Evolutionary conservation across 179 eudicot genomes (phyloP).

Genomic region (Corrigiola litoralis): DNA sequence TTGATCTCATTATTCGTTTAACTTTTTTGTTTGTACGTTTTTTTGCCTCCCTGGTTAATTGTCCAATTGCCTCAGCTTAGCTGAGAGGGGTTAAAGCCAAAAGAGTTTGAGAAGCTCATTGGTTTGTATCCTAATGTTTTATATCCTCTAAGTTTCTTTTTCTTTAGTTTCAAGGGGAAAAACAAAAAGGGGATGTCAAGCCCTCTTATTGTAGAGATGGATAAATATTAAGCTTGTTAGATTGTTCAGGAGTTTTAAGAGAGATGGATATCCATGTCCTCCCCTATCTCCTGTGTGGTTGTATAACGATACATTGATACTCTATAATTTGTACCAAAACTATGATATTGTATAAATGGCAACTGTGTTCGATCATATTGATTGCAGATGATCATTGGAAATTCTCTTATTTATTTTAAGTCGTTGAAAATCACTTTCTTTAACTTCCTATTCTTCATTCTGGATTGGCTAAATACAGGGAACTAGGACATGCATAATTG

Average conservation of each 20-base stretch:
- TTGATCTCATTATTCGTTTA: slow-evolving; percentile 7
- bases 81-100: slow-evolving; percentile 28
- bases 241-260: slow-evolving; percentile 22
- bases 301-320: no score
- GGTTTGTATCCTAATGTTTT: slow-evolving; percentile 4
- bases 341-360: background rate
- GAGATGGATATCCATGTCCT: slow-evolving; percentile 39
- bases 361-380: slow-evolving; percentile 5
- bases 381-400: slow-evolving; percentile 1
- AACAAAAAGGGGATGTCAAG: slow-evolving; percentile 7
- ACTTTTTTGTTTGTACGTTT: background rate
- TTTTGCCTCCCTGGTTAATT: background rate
- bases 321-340: background rate
- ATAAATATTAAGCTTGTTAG: slow-evolving; percentile 1
- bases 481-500: no score
- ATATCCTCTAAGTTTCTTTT: background rate
- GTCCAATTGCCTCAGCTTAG: slow-evolving; percentile 11
- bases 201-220: background rate
- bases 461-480: background rate
- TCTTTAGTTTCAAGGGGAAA: background rate
- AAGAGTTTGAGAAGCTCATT: slow-evolving; percentile 6
- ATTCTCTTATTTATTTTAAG: background rate
- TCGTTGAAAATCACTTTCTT: background rate
- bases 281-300: slow-evolving; percentile 31
- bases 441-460: background rate